Conservation (phyloP, 345 rosid species). For the Microthlaspi erraticum region DNA sequence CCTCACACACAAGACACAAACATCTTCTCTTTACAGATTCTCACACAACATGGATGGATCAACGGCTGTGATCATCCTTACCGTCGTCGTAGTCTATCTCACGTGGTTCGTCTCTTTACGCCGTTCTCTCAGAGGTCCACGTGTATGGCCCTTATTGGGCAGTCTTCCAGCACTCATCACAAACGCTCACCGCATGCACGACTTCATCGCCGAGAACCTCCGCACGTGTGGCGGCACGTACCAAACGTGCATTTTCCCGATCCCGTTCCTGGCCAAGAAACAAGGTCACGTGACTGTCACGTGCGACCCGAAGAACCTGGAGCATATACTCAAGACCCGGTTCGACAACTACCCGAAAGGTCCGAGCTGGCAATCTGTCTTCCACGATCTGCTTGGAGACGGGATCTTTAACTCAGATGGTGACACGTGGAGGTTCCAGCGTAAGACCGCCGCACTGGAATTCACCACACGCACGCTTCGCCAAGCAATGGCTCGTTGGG, state of each 20-base stretch:
- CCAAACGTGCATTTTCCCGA: slow-evolving; percentile 67
- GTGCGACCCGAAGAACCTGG: slow-evolving; percentile 72
- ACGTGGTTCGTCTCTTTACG: slow-evolving; percentile 60
- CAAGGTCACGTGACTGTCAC: slow-evolving; percentile 88
- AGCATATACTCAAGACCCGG: slow-evolving; percentile 71
- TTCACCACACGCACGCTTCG: slow-evolving; percentile 77
- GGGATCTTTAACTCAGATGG: slow-evolving; percentile 84
- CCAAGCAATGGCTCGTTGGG: slow-evolving; percentile 86
- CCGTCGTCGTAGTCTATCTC: slow-evolving; percentile 52
- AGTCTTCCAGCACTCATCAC: slow-evolving; percentile 71
- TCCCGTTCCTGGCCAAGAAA: slow-evolving; percentile 60
- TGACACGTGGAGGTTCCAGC: slow-evolving; percentile 77
- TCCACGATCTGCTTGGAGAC: slow-evolving; percentile 73
- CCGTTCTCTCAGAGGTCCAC: slow-evolving; percentile 58
- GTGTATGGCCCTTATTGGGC: slow-evolving; percentile 78
- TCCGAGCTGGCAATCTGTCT: slow-evolving; percentile 76
- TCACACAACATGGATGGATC: slow-evolving; percentile 65
- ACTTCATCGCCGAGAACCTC: slow-evolving; percentile 79
- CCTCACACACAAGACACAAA: slow-evolving; percentile 6
- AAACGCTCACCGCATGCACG: slow-evolving; percentile 66
- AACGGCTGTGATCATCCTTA: slow-evolving; percentile 50
- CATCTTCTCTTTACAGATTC: not conserved
- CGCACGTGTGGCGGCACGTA: slow-evolving; percentile 74
- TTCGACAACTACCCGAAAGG: slow-evolving; percentile 83
- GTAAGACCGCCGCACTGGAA: slow-evolving; percentile 87